These are phyloP conservation scores for Daldinia caldariorum DNA, from an alignment of 495 filamentous ascomycete genomes.

Conservation along the genomic window DNA sequence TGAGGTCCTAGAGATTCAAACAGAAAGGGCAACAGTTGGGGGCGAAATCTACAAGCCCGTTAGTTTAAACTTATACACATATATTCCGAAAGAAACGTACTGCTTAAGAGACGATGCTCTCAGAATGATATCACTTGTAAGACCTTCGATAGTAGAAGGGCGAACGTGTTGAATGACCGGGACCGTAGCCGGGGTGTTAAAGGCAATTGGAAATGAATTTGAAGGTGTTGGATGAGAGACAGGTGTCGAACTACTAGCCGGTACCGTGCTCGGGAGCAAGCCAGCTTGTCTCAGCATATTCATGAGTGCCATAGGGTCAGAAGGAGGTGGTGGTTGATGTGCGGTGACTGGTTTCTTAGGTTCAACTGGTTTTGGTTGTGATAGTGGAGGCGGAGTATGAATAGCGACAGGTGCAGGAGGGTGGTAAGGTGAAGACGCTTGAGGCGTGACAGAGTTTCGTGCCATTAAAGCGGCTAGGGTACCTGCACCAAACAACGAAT, in stretches of 20 bases:
- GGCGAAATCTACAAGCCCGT: constrained; percentile 70
- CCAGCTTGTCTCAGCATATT: constrained; percentile 61
- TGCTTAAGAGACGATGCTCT: constrained; percentile 79
- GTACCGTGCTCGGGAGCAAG: constrained; percentile 50
- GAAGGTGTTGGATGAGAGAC: constrained; percentile 56
- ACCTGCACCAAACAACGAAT: constrained; percentile 62
- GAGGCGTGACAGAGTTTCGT: constrained; percentile 58
- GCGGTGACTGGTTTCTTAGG: constrained; percentile 45
- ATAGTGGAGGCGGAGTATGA: constrained; percentile 51
- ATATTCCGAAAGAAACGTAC: constrained; percentile 59
- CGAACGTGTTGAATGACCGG: constrained; percentile 14
- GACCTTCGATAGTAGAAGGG: constrained; percentile 44
- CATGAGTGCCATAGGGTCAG: constrained; percentile 57
- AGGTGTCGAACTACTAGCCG: constrained; percentile 44
- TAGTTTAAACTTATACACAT: constrained; percentile 26
- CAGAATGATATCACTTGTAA: constrained; percentile 71
- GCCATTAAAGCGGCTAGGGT: constrained; percentile 61
- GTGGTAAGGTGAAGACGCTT: constrained; percentile 53
- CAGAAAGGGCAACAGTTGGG: constrained; percentile 73
- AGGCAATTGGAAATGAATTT: constrained; percentile 47
- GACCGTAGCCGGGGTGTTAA: constrained; percentile 39
- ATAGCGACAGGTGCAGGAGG: constrained; percentile 50
- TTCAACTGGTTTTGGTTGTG: constrained; percentile 41
- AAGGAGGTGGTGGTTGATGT: constrained; percentile 42
- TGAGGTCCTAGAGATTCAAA: constrained; percentile 83